phyloP scores from a whole-genome alignment of 306 rosid genomes.

The Gynostemma pentaphyllum region DNA sequence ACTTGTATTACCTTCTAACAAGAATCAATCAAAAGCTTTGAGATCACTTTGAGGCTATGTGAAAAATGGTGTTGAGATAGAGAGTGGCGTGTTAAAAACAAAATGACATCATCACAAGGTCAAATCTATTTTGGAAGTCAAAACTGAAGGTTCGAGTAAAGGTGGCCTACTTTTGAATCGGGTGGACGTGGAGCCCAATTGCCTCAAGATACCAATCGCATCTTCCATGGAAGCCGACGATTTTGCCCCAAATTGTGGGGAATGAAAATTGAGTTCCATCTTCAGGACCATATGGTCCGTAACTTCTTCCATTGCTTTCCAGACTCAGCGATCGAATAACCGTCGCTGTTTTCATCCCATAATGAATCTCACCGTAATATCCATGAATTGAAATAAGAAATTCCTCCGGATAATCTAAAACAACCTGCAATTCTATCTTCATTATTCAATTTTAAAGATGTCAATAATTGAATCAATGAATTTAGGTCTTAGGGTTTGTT shows the following conservation, averaged over 20 bases:
- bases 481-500: no score
- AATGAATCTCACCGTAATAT: not conserved
- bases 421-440: constrained; percentile 1
- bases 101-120: no score
- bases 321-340: not conserved
- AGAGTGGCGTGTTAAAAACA: no score
- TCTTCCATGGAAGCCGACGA: not conserved
- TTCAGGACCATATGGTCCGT: not conserved
- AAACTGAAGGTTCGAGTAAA: no score
- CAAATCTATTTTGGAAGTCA: no score
- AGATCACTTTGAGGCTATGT: no score
- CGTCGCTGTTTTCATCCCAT: not conserved
- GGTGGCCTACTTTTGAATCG: no score
- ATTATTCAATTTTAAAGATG: no score
- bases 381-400: not conserved
- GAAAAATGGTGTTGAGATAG: no score
- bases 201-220: not conserved
- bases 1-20: no score
- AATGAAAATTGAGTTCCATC: not conserved
- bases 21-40: no score
- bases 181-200: not conserved
- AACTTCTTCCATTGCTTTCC: not conserved
- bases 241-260: not conserved
- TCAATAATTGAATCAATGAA: no score
- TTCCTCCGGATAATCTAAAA: not conserved